These are phyloP conservation scores for Microsporum canis DNA, from an alignment of 2,329 filamentous ascomycete genomes.

Conservation along the genomic window DNA sequence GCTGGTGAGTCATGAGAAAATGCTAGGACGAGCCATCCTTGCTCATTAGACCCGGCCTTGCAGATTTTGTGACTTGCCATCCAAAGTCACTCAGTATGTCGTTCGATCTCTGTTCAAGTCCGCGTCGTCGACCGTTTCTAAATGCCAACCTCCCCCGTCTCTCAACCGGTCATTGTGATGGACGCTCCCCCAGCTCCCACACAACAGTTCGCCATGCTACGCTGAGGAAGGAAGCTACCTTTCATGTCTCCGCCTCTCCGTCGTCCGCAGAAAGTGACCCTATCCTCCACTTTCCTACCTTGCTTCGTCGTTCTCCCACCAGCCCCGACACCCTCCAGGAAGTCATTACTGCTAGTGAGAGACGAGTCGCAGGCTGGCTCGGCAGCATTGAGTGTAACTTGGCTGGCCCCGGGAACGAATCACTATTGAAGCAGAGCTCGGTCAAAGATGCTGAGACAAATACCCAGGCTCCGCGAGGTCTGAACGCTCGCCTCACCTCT, in stretches of 20 bases:
- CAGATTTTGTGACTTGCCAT: slow-evolving; percentile 9
- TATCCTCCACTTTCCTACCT: slow-evolving; percentile 35
- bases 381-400: slow-evolving; percentile 55
- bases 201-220: slow-evolving; percentile 34
- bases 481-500: slow-evolving; percentile 46
- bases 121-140: slow-evolving; percentile 29
- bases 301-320: slow-evolving; percentile 57
- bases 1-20: background rate
- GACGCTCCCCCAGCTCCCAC: slow-evolving; percentile 15
- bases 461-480: slow-evolving; percentile 48
- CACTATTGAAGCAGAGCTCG: slow-evolving; percentile 33
- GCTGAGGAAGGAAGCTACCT: slow-evolving; percentile 61
- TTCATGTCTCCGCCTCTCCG: slow-evolving; percentile 35
- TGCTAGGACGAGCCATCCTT: background rate
- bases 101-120: slow-evolving; percentile 15
- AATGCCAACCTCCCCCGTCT: slow-evolving; percentile 22
- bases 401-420: slow-evolving; percentile 32
- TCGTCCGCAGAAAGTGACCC: slow-evolving; percentile 33
- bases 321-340: slow-evolving; percentile 47
- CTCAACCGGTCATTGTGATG: slow-evolving; percentile 16
- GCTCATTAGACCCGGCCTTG: slow-evolving; percentile 6
- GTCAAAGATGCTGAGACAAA: slow-evolving; percentile 39
- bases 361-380: slow-evolving; percentile 56
- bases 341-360: slow-evolving; percentile 57
- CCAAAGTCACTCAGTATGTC: slow-evolving; percentile 22